A percentile compares a stretch with the other conserved stretches of the same genome.
phyloP scores from a whole-genome alignment of 179 eudicot species.

The Dionaea muscipula region DNA sequence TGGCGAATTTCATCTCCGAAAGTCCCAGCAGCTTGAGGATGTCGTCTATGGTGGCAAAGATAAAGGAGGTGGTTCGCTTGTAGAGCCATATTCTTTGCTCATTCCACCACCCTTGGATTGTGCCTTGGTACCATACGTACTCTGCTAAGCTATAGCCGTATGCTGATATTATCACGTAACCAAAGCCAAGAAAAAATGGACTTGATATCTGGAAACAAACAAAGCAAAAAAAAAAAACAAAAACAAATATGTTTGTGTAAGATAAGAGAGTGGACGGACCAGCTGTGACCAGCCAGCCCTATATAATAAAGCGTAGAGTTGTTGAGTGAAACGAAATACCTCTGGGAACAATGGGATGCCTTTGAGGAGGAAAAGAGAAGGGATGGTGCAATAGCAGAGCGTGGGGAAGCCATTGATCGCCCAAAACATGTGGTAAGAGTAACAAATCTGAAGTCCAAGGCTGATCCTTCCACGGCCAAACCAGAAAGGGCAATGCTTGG shows the following conservation, averaged over 20 bases:
- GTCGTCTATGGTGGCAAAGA: conserved; percentile 41
- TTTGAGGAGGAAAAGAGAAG: conserved; percentile 57
- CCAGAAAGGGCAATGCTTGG: conserved; percentile 45
- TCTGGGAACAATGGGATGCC: conserved; percentile 51
- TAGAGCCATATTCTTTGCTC: conserved; percentile 87
- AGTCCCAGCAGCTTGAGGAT: conserved; percentile 31
- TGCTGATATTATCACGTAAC: conserved; percentile 28
- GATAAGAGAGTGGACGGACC: no score
- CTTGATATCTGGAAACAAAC: conserved; percentile 39
- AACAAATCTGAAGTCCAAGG: conserved; percentile 41
- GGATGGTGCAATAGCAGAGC: conserved; percentile 40
- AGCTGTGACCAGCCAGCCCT: no score
- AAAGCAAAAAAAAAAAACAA: no score
- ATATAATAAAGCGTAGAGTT: no score
- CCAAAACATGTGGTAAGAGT: conserved; percentile 41
- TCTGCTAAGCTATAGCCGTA: conserved; percentile 34
- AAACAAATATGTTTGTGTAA: no score
- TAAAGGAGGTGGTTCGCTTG: conserved; percentile 51
- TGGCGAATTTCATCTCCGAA: conserved; percentile 35
- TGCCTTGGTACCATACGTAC: conserved; percentile 43
- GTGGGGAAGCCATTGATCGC: conserved; percentile 40
- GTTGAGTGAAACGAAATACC: conserved; percentile 22
- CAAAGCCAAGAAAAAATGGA: conserved; percentile 54
- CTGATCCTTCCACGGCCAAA: conserved; percentile 41
- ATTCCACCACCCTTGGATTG: conserved; percentile 66